A percentile compares a stretch with the other conserved stretches of the same genome.
phyloP scores from a whole-genome alignment of 208 protist genomes.

The Trypanosoma theileri region DNA sequence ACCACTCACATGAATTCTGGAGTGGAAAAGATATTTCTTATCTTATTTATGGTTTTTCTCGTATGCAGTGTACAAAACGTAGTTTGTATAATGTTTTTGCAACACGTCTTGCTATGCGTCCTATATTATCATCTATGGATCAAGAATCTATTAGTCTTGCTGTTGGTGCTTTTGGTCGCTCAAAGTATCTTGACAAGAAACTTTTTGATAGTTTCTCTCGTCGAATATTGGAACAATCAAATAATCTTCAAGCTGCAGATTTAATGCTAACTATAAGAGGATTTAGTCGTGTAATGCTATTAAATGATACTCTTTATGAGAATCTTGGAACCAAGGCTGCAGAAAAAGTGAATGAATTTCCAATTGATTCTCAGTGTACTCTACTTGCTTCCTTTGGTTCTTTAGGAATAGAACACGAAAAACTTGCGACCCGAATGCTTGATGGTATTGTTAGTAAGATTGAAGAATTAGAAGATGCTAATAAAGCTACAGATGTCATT shows the following conservation, averaged over 20 bases:
- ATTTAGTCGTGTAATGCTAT: conserved; percentile 66
- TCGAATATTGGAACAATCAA: conserved; percentile 34
- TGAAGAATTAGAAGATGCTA: conserved; percentile 41
- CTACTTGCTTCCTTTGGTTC: conserved; percentile 59
- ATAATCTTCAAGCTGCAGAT: conserved; percentile 51
- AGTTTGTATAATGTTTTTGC: conserved; percentile 73
- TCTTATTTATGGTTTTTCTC: conserved; percentile 78
- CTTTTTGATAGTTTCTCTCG: conserved; percentile 58
- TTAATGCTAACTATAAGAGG: conserved; percentile 59
- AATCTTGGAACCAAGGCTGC: conserved; percentile 43
- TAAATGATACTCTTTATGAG: conserved; percentile 61
- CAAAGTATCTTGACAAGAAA: conserved; percentile 69
- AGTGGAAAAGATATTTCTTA: conserved; percentile 52
- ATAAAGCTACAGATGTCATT: conserved; percentile 49
- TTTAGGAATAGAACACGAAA: conserved; percentile 44
- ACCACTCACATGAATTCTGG: conserved; percentile 68
- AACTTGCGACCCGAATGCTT: conserved; percentile 37
- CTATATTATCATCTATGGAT: conserved; percentile 50
- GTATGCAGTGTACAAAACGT: conserved; percentile 74
- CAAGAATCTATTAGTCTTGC: conserved; percentile 43
- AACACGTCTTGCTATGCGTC: conserved; percentile 40
- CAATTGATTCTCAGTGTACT: conserved; percentile 51
- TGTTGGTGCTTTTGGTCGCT: conserved; percentile 68
- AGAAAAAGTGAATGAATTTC: conserved; percentile 39
- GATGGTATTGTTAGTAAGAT: conserved; percentile 19